A percentile compares a stretch with the other conserved stretches of the same genome.
These are phyloP conservation scores for Persicaria maculosa DNA, from an alignment of 148 eudicot species.

Conservation along the genomic window DNA sequence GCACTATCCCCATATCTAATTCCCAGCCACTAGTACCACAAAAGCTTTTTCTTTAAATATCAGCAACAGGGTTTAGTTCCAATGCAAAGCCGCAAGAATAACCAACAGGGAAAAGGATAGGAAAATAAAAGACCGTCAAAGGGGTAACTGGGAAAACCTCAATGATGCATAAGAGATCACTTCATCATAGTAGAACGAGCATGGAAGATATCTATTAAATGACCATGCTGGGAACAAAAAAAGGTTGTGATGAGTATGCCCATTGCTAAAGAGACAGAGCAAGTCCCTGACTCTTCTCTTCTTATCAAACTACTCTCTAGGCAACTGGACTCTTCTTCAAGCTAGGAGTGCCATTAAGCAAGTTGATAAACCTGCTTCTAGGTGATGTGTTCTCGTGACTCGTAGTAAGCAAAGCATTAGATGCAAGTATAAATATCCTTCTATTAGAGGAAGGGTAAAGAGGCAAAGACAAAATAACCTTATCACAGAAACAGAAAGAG, in stretches of 20 bases:
- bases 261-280: neutral
- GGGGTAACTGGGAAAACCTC: neutral
- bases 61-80: neutral
- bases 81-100: neutral
- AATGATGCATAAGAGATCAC: neutral
- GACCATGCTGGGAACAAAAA: neutral
- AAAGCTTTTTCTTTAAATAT: neutral
- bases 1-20: neutral
- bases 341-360: neutral
- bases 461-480: neutral
- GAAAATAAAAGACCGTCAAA: neutral
- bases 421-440: neutral
- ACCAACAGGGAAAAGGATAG: neutral
- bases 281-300: neutral
- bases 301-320: neutral
- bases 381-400: neutral
- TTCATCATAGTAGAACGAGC: constrained; percentile 1
- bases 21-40: neutral
- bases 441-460: neutral
- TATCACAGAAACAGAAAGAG: neutral
- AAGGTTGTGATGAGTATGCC: neutral
- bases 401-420: neutral
- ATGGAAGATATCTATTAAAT: neutral
- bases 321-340: neutral
- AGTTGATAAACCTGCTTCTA: neutral